Evolutionary conservation across 2,329 filamentous ascomycete species (phyloP).

Genomic region (Monilinia fructigena): DNA sequence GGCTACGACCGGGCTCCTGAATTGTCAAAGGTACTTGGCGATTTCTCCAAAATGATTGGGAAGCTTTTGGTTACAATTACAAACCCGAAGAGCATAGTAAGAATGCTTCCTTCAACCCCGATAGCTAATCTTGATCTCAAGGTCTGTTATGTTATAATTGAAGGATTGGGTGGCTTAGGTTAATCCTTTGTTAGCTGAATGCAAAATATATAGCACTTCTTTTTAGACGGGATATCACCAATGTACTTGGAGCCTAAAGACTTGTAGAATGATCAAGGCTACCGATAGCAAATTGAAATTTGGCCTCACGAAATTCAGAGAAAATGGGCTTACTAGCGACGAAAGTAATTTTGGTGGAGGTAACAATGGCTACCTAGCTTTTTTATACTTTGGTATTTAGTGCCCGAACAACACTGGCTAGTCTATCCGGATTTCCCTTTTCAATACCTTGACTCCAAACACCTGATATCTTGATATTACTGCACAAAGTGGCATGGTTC

Average conservation of each 20-base stretch:
- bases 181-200: too few species aligned
- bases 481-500: conserved; percentile 26
- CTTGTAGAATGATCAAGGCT: background rate
- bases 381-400: conserved; percentile 6
- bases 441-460: conserved; percentile 31
- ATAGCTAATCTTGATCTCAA: too few species aligned
- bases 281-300: background rate
- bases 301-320: background rate
- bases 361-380: conserved; percentile 4
- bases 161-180: too few species aligned
- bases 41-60: too few species aligned
- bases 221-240: too few species aligned
- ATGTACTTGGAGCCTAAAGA: too few species aligned
- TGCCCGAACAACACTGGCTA: conserved; percentile 6
- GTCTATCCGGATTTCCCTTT: conserved; percentile 3
- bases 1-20: background rate
- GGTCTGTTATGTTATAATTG: too few species aligned
- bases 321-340: background rate
- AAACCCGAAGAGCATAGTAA: too few species aligned
- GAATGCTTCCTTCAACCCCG: too few species aligned
- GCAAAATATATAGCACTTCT: too few species aligned
- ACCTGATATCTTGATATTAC: conserved; percentile 26
- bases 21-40: too few species aligned
- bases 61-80: too few species aligned
- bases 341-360: background rate